Percentiles rank a stretch among this genome's conserved stretches.
Evolutionary conservation across 2,329 filamentous ascomycete species (phyloP).

Genomic region (Neofusicoccum laricinum): DNA sequence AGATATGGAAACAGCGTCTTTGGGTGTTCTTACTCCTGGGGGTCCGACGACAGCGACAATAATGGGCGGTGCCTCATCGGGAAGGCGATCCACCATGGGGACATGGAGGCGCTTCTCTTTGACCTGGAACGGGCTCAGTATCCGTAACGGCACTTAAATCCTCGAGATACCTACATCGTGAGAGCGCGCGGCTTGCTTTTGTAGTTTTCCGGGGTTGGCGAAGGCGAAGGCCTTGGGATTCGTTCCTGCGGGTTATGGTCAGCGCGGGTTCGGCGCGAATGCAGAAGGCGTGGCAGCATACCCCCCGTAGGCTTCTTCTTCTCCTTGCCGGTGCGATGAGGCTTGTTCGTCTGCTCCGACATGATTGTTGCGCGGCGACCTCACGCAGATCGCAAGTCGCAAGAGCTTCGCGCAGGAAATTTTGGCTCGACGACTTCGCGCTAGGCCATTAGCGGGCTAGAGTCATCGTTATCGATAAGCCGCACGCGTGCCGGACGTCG

Average conservation of each 20-base stretch:
- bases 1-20: conserved; percentile 15
- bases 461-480: conserved; percentile 2
- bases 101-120: conserved; percentile 97
- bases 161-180: conserved; percentile 57
- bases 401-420: conserved; percentile 14
- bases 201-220: conserved; percentile 75
- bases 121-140: conserved; percentile 53
- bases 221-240: conserved; percentile 92
- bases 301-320: conserved; percentile 75
- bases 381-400: conserved; percentile 11
- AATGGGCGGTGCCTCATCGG: conserved; percentile 90
- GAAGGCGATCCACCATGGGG: conserved; percentile 89
- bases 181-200: conserved; percentile 69
- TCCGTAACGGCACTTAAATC: no score
- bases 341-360: conserved; percentile 80
- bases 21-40: conserved; percentile 63
- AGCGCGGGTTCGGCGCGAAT: conserved; percentile 17
- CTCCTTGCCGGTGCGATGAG: conserved; percentile 83
- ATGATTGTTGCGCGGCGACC: conserved; percentile 45
- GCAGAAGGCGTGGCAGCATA: conserved; percentile 29
- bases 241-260: conserved; percentile 49
- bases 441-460: background rate
- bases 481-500: background rate
- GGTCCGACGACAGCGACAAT: conserved; percentile 94
- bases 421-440: conserved; percentile 1